Conservation (phyloP, 164 flowering plant species). For the Echeveria elegans region DNA sequence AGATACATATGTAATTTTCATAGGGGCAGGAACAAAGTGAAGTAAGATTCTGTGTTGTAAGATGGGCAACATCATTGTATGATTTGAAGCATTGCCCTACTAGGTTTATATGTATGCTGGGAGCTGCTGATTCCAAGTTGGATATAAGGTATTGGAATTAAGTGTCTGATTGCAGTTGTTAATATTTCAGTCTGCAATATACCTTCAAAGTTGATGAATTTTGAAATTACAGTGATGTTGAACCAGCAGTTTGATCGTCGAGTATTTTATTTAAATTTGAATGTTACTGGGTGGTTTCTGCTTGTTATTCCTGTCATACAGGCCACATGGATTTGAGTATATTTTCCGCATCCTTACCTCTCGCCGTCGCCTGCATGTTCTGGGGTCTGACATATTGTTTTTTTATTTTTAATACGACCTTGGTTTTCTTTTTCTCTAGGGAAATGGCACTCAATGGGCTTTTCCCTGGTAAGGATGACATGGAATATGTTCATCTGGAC, state of each 20-base stretch:
- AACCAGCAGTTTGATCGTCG: neutral
- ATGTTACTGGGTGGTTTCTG: neutral
- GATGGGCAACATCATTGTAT: constrained; percentile 93
- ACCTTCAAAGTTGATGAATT: neutral
- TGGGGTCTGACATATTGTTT: neutral
- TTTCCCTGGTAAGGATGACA: constrained; percentile 44
- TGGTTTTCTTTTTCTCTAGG: constrained; percentile 25
- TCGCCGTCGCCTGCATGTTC: neutral
- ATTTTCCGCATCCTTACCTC: neutral
- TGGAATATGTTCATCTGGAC: constrained; percentile 24
- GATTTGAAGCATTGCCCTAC: constrained; percentile 80
- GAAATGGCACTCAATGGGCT: constrained; percentile 95
- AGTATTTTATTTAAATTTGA: neutral
- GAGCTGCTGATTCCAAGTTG: constrained; percentile 74
- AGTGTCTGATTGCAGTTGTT: neutral
- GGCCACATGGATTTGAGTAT: neutral
- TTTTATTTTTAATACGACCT: neutral
- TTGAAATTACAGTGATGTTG: neutral
- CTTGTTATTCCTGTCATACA: neutral
- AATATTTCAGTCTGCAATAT: neutral
- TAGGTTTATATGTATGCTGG: constrained; percentile 91
- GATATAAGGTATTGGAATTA: constrained; percentile 61
- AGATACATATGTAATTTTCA: neutral
- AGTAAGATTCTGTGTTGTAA: constrained; percentile 87
- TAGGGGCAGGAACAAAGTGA: constrained; percentile 75